phyloP scores from a whole-genome alignment of 805 yeast genomes.

The Pichia rugopelliculosa region DNA sequence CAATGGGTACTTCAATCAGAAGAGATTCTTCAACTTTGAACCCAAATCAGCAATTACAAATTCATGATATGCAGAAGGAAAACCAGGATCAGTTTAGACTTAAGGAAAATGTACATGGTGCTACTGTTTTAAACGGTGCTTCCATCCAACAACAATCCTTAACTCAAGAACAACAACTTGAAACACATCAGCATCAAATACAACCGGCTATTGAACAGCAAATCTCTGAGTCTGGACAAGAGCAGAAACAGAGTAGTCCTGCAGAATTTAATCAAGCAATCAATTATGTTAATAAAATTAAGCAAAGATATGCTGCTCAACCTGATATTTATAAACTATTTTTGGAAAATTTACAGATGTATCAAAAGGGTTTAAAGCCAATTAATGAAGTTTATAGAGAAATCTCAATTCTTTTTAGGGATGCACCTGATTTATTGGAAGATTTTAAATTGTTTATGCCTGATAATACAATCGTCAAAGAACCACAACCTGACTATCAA shows the following conservation, averaged over 20 bases:
- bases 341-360: slow-evolving; percentile 90
- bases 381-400: slow-evolving; percentile 93
- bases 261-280: slow-evolving; percentile 97
- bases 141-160: not conserved
- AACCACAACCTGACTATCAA: slow-evolving; percentile 18
- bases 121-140: not conserved
- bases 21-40: slow-evolving; percentile 39
- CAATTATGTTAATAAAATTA: slow-evolving; percentile 91
- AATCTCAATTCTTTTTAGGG: slow-evolving; percentile 79
- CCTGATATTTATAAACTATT: slow-evolving; percentile 95
- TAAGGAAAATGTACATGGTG: not conserved
- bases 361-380: slow-evolving; percentile 93
- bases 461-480: slow-evolving; percentile 43
- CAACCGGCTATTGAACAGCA: slow-evolving; percentile 10
- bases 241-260: slow-evolving; percentile 45
- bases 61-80: not conserved
- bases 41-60: not conserved
- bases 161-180: not conserved
- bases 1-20: slow-evolving; percentile 78
- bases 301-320: slow-evolving; percentile 84
- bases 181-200: slow-evolving; percentile 12
- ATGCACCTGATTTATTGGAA: slow-evolving; percentile 89
- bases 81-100: not conserved
- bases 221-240: slow-evolving; percentile 13
- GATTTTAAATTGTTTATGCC: slow-evolving; percentile 96